phyloP scores from a whole-genome alignment of 257 asterid species.

The Plantago major region DNA sequence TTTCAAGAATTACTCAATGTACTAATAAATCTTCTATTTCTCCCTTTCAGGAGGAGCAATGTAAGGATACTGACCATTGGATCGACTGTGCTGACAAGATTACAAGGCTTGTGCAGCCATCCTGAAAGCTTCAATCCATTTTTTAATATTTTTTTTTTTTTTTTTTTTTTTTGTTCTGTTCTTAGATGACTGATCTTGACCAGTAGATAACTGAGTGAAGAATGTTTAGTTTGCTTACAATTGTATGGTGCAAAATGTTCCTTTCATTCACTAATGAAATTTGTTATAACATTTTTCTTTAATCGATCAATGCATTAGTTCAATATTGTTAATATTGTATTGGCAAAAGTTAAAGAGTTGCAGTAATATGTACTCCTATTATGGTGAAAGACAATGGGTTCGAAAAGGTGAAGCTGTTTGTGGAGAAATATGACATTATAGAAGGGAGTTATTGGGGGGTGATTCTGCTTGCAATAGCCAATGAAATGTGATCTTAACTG shows the following conservation, averaged over 20 bases:
- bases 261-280: neutral
- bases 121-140: neutral
- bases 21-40: conserved; percentile 1
- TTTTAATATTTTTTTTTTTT: conserved; percentile 1
- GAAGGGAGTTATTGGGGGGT: too few species aligned
- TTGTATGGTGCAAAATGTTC: conserved; percentile 5
- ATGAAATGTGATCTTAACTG: too few species aligned
- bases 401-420: conserved; percentile 75
- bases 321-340: neutral
- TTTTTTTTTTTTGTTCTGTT: neutral
- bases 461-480: too few species aligned
- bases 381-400: conserved; percentile 71
- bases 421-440: conserved; percentile 64
- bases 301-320: neutral
- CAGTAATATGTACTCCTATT: too few species aligned
- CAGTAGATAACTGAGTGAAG: neutral
- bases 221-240: neutral
- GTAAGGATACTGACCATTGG: neutral
- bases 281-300: neutral
- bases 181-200: neutral
- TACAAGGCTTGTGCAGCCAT: neutral
- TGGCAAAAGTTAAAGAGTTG: conserved; percentile 29
- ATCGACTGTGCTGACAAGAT: neutral
- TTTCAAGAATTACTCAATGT: too few species aligned
- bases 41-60: conserved; percentile 21